Evolutionary conservation across 2,329 filamentous ascomycete genomes (phyloP).

Genomic region (Fusarium proliferatum): DNA sequence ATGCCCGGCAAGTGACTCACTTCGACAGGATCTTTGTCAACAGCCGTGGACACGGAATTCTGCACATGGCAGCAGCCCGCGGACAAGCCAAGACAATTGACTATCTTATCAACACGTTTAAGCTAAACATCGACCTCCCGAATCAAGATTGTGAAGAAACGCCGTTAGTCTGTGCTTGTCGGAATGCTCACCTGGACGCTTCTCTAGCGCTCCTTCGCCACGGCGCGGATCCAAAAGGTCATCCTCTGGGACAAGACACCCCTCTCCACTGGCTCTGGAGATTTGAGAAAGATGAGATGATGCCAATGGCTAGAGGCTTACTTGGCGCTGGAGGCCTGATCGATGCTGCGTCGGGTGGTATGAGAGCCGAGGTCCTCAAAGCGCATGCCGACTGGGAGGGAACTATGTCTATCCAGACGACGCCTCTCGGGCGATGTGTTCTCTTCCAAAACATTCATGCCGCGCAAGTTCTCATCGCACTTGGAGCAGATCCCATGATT

Average conservation of each 20-base stretch:
- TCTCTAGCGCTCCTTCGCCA: not conserved
- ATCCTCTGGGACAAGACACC: not conserved
- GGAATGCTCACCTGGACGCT: not conserved
- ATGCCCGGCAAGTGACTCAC: accelerated
- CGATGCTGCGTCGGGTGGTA: not conserved
- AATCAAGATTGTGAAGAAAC: not conserved
- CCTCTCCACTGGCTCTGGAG: not conserved
- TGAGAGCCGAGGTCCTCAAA: not conserved
- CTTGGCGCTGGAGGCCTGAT: not conserved
- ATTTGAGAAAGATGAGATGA: not conserved
- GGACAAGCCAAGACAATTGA: not conserved
- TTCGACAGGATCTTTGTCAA: not conserved
- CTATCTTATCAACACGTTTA: not conserved
- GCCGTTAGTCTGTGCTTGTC: not conserved
- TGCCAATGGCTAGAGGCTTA: not conserved
- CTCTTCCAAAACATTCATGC: not conserved
- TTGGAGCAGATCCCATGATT: not conserved
- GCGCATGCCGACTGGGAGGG: not conserved
- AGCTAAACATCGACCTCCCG: not conserved
- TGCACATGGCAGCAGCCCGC: not conserved
- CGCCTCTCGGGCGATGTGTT: not conserved
- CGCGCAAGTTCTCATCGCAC: not conserved
- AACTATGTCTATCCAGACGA: not conserved
- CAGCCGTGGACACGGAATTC: not conserved
- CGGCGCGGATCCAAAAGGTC: not conserved